These are phyloP conservation scores for Verticillium tricorpus DNA, from an alignment of 2,329 filamentous ascomycete genomes.

Conservation along the genomic window DNA sequence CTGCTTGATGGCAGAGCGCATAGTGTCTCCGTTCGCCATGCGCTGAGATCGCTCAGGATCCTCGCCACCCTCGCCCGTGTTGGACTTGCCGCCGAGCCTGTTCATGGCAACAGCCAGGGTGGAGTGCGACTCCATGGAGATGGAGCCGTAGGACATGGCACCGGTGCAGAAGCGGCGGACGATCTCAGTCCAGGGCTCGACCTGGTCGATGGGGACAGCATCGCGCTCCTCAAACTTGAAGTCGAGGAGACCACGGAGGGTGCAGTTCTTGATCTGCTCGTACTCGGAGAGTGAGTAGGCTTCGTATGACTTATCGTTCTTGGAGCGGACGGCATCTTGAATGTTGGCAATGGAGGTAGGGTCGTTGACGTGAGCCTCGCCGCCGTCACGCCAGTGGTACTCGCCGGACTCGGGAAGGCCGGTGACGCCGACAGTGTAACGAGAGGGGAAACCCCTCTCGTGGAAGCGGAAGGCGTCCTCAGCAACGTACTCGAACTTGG, in stretches of 20 bases:
- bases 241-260: slow-evolving; percentile 86
- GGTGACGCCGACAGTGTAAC: slow-evolving; percentile 69
- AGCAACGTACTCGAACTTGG: slow-evolving; percentile 89
- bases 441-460: slow-evolving; percentile 84
- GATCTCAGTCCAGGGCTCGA: slow-evolving; percentile 97
- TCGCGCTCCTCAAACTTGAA: slow-evolving; percentile 88
- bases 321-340: slow-evolving; percentile 90
- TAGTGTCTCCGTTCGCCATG: slow-evolving; percentile 88
- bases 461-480: slow-evolving; percentile 94
- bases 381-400: slow-evolving; percentile 97
- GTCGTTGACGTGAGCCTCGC: slow-evolving; percentile 92
- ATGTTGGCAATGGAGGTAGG: slow-evolving; percentile 94
- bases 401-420: slow-evolving; percentile 90
- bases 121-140: slow-evolving; percentile 97
- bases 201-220: slow-evolving; percentile 89
- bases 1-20: slow-evolving; percentile 97
- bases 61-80: slow-evolving; percentile 96
- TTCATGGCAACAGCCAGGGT: slow-evolving; percentile 97
- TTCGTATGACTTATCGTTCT: slow-evolving; percentile 98
- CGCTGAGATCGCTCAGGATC: slow-evolving; percentile 85
- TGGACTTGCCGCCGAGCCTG: slow-evolving; percentile 90
- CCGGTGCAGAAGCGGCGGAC: slow-evolving; percentile 94
- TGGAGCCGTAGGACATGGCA: slow-evolving; percentile 98
- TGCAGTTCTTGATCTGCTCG: slow-evolving; percentile 95
- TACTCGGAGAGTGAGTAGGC: slow-evolving; percentile 91